These are phyloP conservation scores for Gloeostereum incarnatum DNA, from an alignment of 768 basidiomycete species.

Conservation along the genomic window DNA sequence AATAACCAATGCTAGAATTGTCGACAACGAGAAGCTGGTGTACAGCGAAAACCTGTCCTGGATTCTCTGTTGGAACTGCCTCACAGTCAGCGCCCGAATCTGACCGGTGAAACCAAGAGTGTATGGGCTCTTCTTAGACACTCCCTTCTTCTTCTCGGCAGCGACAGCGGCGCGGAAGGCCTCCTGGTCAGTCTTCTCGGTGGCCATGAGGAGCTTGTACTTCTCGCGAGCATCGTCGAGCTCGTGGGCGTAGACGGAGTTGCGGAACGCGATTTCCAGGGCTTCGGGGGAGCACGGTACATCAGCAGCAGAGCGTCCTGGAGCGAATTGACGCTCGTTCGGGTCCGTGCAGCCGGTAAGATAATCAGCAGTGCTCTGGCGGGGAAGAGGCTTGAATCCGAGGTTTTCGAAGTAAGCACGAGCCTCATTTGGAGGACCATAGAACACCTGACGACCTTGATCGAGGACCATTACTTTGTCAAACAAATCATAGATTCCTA, in stretches of 20 bases:
- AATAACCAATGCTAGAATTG: constrained; percentile 50
- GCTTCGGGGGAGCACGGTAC: constrained; percentile 61
- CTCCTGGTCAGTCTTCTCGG: constrained; percentile 59
- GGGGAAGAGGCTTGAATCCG: constrained; percentile 66
- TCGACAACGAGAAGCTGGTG: constrained; percentile 57
- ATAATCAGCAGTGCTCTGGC: constrained; percentile 83
- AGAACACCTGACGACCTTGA: constrained; percentile 76
- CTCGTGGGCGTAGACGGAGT: constrained; percentile 33
- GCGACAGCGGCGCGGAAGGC: constrained; percentile 1
- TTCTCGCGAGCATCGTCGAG: constrained; percentile 41
- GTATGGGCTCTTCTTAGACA: constrained; percentile 73
- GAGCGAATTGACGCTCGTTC: constrained; percentile 74
- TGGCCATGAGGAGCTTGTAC: constrained; percentile 47
- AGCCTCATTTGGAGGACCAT: constrained; percentile 65
- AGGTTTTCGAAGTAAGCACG: constrained; percentile 69
- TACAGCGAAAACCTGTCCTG: constrained; percentile 75
- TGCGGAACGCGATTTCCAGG: constrained; percentile 54
- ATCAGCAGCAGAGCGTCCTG: constrained; percentile 44
- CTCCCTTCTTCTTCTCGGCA: constrained; percentile 24
- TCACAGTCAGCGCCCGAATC: constrained; percentile 54
- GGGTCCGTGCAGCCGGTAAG: constrained; percentile 78
- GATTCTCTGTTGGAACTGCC: constrained; percentile 65
- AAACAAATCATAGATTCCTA: constrained; percentile 58
- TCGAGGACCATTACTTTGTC: constrained; percentile 85
- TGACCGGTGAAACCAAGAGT: constrained; percentile 74